These are phyloP conservation scores for Annona squamosa DNA, from an alignment of 164 flowering plant genomes.

Conservation along the genomic window DNA sequence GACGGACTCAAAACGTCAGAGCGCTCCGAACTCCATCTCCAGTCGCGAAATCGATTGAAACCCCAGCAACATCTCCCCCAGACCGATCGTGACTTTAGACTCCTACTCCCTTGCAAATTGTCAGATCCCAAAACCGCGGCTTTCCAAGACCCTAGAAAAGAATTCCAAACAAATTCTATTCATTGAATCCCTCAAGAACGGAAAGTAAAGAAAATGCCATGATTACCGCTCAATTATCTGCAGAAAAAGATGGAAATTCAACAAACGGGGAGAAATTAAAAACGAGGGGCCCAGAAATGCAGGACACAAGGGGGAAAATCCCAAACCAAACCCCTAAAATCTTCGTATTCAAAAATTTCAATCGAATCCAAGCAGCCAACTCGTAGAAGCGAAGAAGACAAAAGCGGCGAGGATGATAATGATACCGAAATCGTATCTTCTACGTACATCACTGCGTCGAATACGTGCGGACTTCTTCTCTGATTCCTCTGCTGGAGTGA, in stretches of 20 bases:
- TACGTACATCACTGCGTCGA: background rate
- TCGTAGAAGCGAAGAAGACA: background rate
- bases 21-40: background rate
- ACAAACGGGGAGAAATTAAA: background rate
- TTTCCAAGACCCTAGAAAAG: background rate
- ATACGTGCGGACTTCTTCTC: background rate
- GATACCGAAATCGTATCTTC: background rate
- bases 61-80: background rate
- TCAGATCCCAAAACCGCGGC: background rate
- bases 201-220: background rate
- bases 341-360: background rate
- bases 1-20: background rate
- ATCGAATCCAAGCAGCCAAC: background rate
- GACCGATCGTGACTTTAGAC: background rate
- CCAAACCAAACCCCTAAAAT: background rate
- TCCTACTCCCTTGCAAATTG: background rate
- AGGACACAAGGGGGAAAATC: background rate
- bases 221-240: background rate
- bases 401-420: too few relatives aligned
- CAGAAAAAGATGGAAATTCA: background rate
- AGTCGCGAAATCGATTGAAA: background rate
- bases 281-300: background rate
- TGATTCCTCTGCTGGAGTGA: background rate
- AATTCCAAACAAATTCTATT: background rate
- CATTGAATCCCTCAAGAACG: background rate